A percentile compares a stretch with the other conserved stretches of the same genome.
Evolutionary conservation across 2,329 filamentous ascomycete genomes (phyloP).

Genomic region (Hypomyces rosellus): DNA sequence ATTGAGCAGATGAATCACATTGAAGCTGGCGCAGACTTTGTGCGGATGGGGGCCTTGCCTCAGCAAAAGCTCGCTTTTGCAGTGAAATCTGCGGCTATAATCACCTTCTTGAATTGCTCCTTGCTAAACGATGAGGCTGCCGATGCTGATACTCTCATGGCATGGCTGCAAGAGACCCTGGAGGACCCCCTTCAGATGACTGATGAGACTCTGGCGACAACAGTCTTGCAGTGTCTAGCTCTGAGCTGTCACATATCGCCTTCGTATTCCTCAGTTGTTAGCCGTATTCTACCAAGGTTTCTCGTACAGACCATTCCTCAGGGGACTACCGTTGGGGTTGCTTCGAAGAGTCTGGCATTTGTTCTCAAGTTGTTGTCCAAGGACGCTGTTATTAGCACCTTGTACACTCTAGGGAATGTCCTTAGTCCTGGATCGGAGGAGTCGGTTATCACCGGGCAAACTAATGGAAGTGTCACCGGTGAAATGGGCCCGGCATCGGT

Average conservation of each 20-base stretch:
- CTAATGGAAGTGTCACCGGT: slow-evolving; percentile 37
- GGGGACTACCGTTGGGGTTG: slow-evolving; percentile 63
- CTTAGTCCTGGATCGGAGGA: slow-evolving; percentile 65
- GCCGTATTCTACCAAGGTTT: slow-evolving; percentile 74
- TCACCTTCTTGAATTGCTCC: slow-evolving; percentile 79
- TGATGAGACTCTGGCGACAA: slow-evolving; percentile 68
- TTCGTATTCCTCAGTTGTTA: slow-evolving; percentile 66
- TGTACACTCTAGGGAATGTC: slow-evolving; percentile 95
- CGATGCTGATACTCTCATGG: slow-evolving; percentile 70
- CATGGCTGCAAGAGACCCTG: slow-evolving; percentile 80
- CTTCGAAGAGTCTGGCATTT: slow-evolving; percentile 77
- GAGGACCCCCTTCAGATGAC: slow-evolving; percentile 76
- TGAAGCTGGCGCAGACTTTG: slow-evolving; percentile 84
- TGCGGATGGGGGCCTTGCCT: slow-evolving; percentile 70
- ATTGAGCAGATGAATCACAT: slow-evolving; percentile 78
- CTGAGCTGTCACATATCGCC: slow-evolving; percentile 72
- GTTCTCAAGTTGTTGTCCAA: slow-evolving; percentile 78
- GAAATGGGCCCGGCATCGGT: slow-evolving; percentile 35
- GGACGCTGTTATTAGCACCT: slow-evolving; percentile 87
- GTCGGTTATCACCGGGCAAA: slow-evolving; percentile 45
- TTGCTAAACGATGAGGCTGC: slow-evolving; percentile 75
- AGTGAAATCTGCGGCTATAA: slow-evolving; percentile 75
- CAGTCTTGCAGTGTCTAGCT: slow-evolving; percentile 74
- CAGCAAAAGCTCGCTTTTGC: slow-evolving; percentile 83
- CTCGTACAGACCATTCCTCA: slow-evolving; percentile 77